Evolutionary conservation across 352 stramenopile species (phyloP).

Genomic region (Pelagophyceae sp.): DNA sequence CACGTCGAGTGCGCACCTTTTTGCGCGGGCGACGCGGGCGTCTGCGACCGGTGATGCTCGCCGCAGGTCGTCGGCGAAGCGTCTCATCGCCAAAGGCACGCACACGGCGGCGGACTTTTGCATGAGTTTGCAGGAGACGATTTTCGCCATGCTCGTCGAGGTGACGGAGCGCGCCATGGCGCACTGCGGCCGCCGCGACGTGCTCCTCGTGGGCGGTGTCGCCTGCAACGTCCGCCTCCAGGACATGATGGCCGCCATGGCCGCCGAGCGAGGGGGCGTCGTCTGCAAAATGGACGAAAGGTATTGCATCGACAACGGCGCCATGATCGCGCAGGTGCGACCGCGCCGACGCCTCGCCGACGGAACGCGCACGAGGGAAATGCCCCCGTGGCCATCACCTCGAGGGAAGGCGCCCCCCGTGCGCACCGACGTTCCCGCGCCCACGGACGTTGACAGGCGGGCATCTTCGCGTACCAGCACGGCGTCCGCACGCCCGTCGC

Average conservation of each 20-base stretch:
- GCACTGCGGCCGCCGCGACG: conserved; percentile 85
- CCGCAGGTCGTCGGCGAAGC: conserved; percentile 44
- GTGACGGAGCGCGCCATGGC: conserved; percentile 99
- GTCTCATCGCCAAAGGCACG: conserved; percentile 49
- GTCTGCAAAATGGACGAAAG: conserved; percentile 96
- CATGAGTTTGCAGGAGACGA: conserved; percentile 97
- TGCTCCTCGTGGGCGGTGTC: conserved; percentile 98
- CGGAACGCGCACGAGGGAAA: too few species aligned
- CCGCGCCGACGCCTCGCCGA: too few species aligned
- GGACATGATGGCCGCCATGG: conserved; percentile 98
- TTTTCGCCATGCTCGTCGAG: conserved; percentile 99
- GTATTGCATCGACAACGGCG: conserved; percentile 99
- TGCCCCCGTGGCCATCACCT: too few species aligned
- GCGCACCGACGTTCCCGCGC: too few species aligned
- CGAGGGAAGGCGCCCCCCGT: too few species aligned
- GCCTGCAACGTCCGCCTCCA: conserved; percentile 85
- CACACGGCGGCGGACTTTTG: conserved; percentile 92
- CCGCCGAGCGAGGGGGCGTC: conserved; percentile 76
- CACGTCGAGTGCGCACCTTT: too few species aligned
- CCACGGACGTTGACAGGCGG: too few species aligned
- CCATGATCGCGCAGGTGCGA: conserved; percentile 99
- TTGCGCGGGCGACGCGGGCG: too few species aligned
- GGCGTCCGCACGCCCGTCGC: conserved; percentile 50
- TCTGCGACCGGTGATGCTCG: too few species aligned
- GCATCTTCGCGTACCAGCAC: conserved; percentile 92